Evolutionary conservation across 2,329 filamentous ascomycete species (phyloP).

Genomic region (Ophiocordyceps camponoti-saundersi): DNA sequence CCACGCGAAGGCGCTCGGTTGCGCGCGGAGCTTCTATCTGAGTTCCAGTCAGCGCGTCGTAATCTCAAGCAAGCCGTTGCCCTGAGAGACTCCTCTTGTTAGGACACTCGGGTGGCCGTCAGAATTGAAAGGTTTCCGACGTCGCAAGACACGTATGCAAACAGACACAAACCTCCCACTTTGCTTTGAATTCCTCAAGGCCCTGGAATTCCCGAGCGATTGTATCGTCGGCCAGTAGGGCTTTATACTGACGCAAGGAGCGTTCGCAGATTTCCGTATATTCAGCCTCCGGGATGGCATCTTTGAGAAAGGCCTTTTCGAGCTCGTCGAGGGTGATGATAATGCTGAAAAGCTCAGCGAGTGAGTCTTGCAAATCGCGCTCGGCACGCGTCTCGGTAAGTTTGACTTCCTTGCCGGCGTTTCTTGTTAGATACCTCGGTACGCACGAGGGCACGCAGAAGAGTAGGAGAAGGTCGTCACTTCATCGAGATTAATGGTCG

Average conservation of each 20-base stretch:
- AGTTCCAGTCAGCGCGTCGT: background rate
- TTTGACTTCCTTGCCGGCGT: slow-evolving; percentile 63
- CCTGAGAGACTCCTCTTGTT: too few species aligned
- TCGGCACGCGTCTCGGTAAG: slow-evolving; percentile 73
- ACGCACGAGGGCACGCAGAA: background rate
- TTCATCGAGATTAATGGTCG: slow-evolving; percentile 87
- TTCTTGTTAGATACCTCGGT: slow-evolving; percentile 4
- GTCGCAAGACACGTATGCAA: background rate
- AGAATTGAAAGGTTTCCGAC: too few species aligned
- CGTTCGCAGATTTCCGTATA: slow-evolving; percentile 95
- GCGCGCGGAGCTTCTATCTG: slow-evolving; percentile 73
- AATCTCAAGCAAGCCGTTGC: background rate
- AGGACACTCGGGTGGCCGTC: background rate
- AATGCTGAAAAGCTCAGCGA: slow-evolving; percentile 95
- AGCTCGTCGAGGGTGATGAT: slow-evolving; percentile 89
- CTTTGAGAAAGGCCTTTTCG: slow-evolving; percentile 91
- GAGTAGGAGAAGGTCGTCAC: slow-evolving; percentile 28
- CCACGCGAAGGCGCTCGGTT: slow-evolving; percentile 80
- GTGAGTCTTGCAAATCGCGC: slow-evolving; percentile 84
- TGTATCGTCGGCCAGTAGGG: slow-evolving; percentile 74
- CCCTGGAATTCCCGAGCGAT: slow-evolving; percentile 81
- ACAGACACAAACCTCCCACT: slow-evolving; percentile 61
- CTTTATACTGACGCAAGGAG: slow-evolving; percentile 91
- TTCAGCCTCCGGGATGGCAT: slow-evolving; percentile 78
- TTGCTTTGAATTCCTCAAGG: slow-evolving; percentile 75